A percentile compares a stretch with the other conserved stretches of the same genome.
Evolutionary conservation across 345 rosid genomes (phyloP).

Genomic region (Lumnitzera racemosa): DNA sequence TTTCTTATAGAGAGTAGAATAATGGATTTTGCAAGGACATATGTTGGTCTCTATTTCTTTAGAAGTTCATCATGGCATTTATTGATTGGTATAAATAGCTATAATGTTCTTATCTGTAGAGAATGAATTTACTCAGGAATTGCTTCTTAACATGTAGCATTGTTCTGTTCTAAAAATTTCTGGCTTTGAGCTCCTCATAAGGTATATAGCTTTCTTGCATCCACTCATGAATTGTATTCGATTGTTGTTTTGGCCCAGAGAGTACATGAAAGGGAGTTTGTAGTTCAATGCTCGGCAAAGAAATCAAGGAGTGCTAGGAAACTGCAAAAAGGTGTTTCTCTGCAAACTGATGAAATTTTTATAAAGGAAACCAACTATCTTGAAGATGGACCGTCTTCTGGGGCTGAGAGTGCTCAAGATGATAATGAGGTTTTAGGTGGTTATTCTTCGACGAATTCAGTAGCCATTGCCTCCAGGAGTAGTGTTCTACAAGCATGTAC

Average conservation of each 20-base stretch:
- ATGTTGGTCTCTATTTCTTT: no score
- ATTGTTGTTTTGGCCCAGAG: neutral
- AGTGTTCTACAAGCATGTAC: conserved; percentile 74
- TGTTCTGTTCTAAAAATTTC: neutral
- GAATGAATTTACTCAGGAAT: no score
- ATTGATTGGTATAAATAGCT: no score
- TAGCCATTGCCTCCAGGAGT: conserved; percentile 40
- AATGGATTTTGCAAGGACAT: no score
- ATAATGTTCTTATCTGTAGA: no score
- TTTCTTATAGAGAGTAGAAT: no score
- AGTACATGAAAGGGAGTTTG: conserved; percentile 11
- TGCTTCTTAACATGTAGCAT: no score
- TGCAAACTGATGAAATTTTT: conserved; percentile 10
- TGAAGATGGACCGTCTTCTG: conserved; percentile 18
- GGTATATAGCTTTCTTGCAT: no score
- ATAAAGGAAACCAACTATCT: conserved; percentile 10
- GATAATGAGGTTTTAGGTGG: conserved; percentile 3
- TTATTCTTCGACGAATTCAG: conserved; percentile 14
- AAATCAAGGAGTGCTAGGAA: conserved; percentile 25
- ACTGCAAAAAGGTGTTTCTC: neutral
- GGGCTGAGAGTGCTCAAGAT: conserved; percentile 19
- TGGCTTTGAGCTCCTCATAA: no score
- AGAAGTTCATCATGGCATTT: no score
- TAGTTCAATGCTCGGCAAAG: conserved; percentile 43
- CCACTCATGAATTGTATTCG: no score